Evolutionary conservation across 805 yeast genomes (phyloP).

Genomic region (Candida endomychidarum): DNA sequence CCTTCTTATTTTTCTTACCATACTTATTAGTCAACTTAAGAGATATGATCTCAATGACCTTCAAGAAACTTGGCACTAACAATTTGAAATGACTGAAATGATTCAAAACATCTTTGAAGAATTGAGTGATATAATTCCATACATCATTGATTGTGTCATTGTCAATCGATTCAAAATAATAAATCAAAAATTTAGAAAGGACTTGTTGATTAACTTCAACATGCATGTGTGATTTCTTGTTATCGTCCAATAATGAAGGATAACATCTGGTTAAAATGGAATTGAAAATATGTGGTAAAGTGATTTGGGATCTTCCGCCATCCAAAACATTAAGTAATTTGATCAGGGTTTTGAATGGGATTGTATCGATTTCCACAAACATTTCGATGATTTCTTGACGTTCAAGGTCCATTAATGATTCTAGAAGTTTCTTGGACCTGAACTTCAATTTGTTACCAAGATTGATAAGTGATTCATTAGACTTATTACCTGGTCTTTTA

Average conservation of each 20-base stretch:
- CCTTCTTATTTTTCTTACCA: conserved; percentile 64
- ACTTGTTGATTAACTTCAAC: conserved; percentile 45
- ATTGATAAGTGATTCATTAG: conserved; percentile 28
- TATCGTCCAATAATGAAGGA: conserved; percentile 30
- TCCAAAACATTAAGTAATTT: conserved; percentile 77
- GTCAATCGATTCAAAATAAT: conserved; percentile 66
- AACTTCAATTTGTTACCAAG: conserved; percentile 63
- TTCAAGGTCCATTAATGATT: conserved; percentile 62
- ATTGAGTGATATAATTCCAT: conserved; percentile 57
- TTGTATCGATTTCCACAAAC: conserved; percentile 43
- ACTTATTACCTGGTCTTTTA: conserved; percentile 17
- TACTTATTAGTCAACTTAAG: conserved; percentile 57
- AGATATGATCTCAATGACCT: conserved; percentile 51
- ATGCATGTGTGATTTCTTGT: conserved; percentile 46
- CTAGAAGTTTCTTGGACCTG: conserved; percentile 64
- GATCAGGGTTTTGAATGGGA: conserved; percentile 26
- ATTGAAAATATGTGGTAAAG: conserved; percentile 66
- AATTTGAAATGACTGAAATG: conserved; percentile 48
- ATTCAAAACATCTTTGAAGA: conserved; percentile 57
- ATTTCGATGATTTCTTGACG: conserved; percentile 72
- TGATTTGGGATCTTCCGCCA: conserved; percentile 75
- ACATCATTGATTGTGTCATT: conserved; percentile 78
- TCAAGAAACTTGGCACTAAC: conserved; percentile 54
- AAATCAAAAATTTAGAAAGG: conserved; percentile 53
- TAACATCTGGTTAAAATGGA: conserved; percentile 50